These are phyloP conservation scores for Musa schizocarpa DNA, from an alignment of 176 grass and related monocot species.

Conservation along the genomic window DNA sequence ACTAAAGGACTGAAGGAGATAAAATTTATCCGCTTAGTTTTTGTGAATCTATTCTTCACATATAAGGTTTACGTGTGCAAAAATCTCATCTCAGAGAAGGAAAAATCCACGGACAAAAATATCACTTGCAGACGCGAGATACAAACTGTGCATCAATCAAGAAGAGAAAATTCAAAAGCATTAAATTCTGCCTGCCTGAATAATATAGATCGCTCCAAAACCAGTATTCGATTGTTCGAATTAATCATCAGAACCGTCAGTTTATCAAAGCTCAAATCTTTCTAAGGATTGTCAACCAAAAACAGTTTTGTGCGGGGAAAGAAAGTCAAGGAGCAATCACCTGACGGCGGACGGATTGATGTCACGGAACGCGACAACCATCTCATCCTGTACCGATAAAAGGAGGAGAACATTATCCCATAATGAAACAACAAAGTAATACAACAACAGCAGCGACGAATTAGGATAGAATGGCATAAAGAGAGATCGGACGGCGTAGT, in stretches of 20 bases:
- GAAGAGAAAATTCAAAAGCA: too few relatives aligned
- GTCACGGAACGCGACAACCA: constrained; percentile 69
- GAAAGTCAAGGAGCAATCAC: constrained; percentile 30
- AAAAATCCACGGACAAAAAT: neutral
- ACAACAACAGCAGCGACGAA: neutral
- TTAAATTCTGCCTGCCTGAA: too few relatives aligned
- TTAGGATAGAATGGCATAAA: neutral
- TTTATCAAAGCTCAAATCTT: constrained; percentile 1
- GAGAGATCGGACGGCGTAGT: constrained; percentile 56
- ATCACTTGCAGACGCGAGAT: neutral
- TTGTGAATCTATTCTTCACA: too few relatives aligned
- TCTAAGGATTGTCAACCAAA: too few relatives aligned
- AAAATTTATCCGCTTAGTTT: neutral
- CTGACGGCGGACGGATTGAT: constrained; percentile 83
- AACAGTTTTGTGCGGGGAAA: neutral
- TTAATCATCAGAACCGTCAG: neutral
- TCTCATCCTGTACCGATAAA: constrained; percentile 58
- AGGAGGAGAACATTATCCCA: neutral
- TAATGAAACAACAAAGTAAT: neutral
- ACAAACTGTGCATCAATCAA: neutral
- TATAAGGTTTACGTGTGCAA: too few relatives aligned
- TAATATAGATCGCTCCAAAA: neutral
- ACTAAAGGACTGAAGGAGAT: neutral
- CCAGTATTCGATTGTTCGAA: neutral
- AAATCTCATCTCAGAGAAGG: too few relatives aligned